Conservation (phyloP, 148 eudicot species). For the Vaccinium vitisidaea region DNA sequence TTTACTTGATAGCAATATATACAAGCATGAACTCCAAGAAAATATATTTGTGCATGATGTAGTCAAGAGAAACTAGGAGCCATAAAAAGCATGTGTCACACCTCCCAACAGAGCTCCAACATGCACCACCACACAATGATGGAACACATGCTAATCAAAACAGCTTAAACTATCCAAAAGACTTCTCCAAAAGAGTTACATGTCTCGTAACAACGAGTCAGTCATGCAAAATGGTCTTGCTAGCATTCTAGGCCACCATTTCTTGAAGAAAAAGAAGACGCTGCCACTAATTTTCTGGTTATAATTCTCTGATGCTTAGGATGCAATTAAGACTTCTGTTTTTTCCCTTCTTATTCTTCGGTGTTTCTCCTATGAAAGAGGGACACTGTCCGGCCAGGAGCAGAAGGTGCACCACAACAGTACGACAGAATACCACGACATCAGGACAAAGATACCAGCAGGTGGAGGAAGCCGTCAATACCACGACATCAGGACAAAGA, state of each 20-base stretch:
- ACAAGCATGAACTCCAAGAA: not conserved
- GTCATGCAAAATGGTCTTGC: not conserved
- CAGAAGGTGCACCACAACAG: not conserved
- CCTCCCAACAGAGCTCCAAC: not conserved
- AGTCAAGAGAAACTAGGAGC: not conserved
- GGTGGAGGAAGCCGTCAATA: not conserved
- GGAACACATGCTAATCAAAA: not conserved
- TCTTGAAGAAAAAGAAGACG: not conserved
- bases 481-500: not conserved
- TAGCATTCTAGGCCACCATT: not conserved
- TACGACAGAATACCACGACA: not conserved
- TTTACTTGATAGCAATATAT: not conserved
- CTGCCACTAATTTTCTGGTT: not conserved
- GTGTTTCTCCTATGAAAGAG: not conserved
- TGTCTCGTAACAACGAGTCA: not conserved
- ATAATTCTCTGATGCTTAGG: not conserved
- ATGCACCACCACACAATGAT: not conserved
- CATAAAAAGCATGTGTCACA: not conserved
- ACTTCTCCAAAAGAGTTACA: not conserved
- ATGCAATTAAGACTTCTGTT: not conserved
- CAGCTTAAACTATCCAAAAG: not conserved
- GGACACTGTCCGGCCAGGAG: not conserved
- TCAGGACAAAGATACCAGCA: not conserved
- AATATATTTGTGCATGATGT: not conserved
- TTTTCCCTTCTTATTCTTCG: no score